Evolutionary conservation across 805 yeast genomes (phyloP).

Genomic region (Komagataella pastoris): DNA sequence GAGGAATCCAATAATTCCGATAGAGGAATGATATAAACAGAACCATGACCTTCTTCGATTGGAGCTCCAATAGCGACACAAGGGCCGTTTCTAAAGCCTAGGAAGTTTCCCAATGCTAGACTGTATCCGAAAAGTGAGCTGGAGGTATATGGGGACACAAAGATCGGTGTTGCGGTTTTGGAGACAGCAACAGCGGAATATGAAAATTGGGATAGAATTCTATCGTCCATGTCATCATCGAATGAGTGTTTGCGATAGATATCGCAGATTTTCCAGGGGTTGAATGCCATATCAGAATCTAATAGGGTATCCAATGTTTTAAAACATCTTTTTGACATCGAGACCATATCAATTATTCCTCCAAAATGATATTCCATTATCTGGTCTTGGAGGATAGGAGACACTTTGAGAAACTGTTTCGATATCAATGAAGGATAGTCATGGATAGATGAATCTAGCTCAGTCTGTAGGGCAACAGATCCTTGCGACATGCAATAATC

Average conservation of each 20-base stretch:
- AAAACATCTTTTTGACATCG: constrained; percentile 25
- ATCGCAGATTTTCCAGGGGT: constrained; percentile 24
- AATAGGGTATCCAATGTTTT: constrained; percentile 28
- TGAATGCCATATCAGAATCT: constrained; percentile 8
- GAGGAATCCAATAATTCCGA: constrained; percentile 10
- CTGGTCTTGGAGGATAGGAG: constrained; percentile 29
- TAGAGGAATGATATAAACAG: constrained; percentile 30
- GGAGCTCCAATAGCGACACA: constrained; percentile 41
- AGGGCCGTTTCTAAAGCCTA: constrained; percentile 23
- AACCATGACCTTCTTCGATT: constrained; percentile 26
- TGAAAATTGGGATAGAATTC: no score
- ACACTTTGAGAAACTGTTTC: constrained; percentile 10
- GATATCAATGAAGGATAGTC: constrained; percentile 1
- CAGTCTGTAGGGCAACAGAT: constrained; percentile 33
- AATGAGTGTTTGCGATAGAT: constrained; percentile 5
- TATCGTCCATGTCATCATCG: neutral
- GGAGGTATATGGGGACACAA: constrained; percentile 2
- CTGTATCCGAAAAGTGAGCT: constrained; percentile 1
- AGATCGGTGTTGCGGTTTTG: neutral
- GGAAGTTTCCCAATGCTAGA: constrained; percentile 27
- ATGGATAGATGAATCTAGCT: constrained; percentile 13
- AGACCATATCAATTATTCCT: constrained; percentile 33
- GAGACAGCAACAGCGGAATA: neutral
- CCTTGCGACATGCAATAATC: constrained; percentile 44
- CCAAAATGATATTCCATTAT: constrained; percentile 38